Evolutionary conservation across 1,284 basidiomycete genomes (phyloP).

Genomic region (Trichosporon coremiiforme): DNA sequence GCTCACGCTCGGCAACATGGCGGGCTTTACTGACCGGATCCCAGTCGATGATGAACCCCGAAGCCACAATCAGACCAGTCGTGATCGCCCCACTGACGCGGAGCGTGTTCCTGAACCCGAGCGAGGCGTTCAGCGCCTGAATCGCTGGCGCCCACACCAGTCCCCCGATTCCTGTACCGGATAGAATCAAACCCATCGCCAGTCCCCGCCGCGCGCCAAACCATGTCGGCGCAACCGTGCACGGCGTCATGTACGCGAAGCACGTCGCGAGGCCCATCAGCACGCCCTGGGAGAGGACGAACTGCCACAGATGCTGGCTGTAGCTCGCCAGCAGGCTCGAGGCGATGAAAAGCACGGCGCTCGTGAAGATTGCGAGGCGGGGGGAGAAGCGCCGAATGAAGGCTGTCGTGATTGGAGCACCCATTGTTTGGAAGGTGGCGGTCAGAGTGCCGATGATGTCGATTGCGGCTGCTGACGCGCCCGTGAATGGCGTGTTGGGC

Average conservation of each 20-base stretch:
- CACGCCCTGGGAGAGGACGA: slow-evolving; percentile 41
- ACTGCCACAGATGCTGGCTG: slow-evolving; percentile 40
- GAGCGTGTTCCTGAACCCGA: slow-evolving; percentile 38
- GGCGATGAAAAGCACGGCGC: slow-evolving; percentile 35
- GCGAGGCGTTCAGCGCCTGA: slow-evolving; percentile 31
- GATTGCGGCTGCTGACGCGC: slow-evolving; percentile 35
- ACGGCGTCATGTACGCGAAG: slow-evolving; percentile 41
- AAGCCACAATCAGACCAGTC: slow-evolving; percentile 24
- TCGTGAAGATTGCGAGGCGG: slow-evolving; percentile 28
- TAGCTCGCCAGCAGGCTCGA: slow-evolving; percentile 34
- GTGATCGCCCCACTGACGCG: slow-evolving; percentile 37
- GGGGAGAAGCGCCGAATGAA: slow-evolving; percentile 38
- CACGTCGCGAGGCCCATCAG: slow-evolving; percentile 40
- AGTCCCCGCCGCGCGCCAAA: slow-evolving; percentile 35
- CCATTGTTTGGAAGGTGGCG: slow-evolving; percentile 40
- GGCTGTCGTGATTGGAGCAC: slow-evolving; percentile 35
- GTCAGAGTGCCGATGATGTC: slow-evolving; percentile 44
- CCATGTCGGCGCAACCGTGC: slow-evolving; percentile 44
- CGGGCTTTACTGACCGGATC: slow-evolving; percentile 34
- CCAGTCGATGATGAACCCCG: slow-evolving; percentile 37
- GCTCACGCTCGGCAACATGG: slow-evolving; percentile 25
- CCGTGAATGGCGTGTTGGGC: slow-evolving; percentile 37
- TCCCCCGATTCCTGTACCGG: slow-evolving; percentile 44
- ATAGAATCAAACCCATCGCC: slow-evolving; percentile 44
- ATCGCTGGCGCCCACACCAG: slow-evolving; percentile 40